Evolutionary conservation across 768 basidiomycete genomes (phyloP), one percentile per base, ranked within the genome.

Genomic region (Agrocybe pediades): DNA sequence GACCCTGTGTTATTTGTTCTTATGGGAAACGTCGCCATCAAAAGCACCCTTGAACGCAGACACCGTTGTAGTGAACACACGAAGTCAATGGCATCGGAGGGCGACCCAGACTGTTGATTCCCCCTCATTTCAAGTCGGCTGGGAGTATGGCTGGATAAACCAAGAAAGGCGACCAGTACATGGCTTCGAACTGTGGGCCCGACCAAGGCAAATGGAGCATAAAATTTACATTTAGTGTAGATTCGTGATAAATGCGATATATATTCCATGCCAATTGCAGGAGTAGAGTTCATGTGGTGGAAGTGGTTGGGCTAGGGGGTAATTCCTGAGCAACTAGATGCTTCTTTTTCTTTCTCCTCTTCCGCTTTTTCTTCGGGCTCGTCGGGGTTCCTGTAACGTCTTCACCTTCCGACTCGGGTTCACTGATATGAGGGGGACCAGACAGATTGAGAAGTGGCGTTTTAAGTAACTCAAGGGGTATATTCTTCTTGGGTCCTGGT

Each of bases 361-460:
- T 80, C 6, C 80, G 74, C 57, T 75, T 86, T 71, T 81, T 86
- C 63, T 79, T 86, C 27, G 76, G 67, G 57, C 62, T 70, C 17
- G 54, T 54, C 13, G 51, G 54, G 21, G 62, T 54, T 20, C 60
- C 60, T 9, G 54, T 44, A 23, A 49, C 46, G 4, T 39, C 60
- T n/a, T 69, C 71, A 15, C 64, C 63, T 7, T 70, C 73, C 17
- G 66, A 69, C 26, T 71, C 68, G 13, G 62, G 64, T 29, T 69
- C 67, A 33, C 66, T 71, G 9, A 13, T n/a, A 13, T 36, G 4
- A 13, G 66, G 79, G 21, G 79, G 80, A 1, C 82, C 82, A 36
- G 67, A 69, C 9, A 88, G 73, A 60, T 87, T 87, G 23, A 88
- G 69, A 17, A 88, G 55, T 13, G 83, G 79, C 2, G 71, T 53